phyloP scores from a whole-genome alignment of 768 basidiomycete genomes.

The Lactarius quietus region DNA sequence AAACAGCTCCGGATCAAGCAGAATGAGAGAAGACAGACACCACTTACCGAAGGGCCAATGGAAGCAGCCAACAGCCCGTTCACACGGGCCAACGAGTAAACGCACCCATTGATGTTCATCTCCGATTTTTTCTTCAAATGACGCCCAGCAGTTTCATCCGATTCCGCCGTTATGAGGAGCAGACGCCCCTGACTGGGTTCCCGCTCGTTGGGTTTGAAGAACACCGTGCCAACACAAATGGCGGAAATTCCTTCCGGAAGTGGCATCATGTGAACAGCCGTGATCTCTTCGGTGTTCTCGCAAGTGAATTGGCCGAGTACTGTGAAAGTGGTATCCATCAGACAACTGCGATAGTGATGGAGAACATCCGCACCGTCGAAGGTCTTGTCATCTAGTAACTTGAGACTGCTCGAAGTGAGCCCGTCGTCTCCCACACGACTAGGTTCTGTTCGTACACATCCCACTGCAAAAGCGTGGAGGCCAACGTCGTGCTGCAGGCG shows the following conservation, averaged over 20 bases:
- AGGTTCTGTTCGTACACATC: conserved; percentile 53
- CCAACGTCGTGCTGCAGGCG: conserved; percentile 57
- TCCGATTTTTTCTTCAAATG: conserved; percentile 39
- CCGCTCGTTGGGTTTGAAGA: conserved; percentile 30
- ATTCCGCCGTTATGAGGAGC: conserved; percentile 47
- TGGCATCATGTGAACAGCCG: conserved; percentile 42
- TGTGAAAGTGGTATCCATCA: conserved; percentile 20
- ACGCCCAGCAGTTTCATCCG: conserved; percentile 28
- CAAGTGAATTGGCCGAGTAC: conserved; percentile 49
- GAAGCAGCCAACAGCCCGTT: conserved; percentile 57
- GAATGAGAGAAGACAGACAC: conserved; percentile 26
- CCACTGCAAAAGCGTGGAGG: conserved; percentile 61
- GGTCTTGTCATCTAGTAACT: conserved; percentile 59
- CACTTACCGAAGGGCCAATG: conserved; percentile 69
- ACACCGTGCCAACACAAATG: conserved; percentile 42
- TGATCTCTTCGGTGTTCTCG: conserved; percentile 58
- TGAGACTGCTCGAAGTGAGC: conserved; percentile 51
- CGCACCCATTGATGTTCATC: conserved; percentile 55
- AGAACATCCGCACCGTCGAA: conserved; percentile 42
- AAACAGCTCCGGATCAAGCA: not conserved
- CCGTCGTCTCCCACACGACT: conserved; percentile 50
- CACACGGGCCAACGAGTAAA: conserved; percentile 57
- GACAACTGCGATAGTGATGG: not conserved
- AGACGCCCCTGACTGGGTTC: conserved; percentile 53
- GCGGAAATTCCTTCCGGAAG: conserved; percentile 30